Conservation (phyloP, 768 basidiomycete genomes). For the Calvatia gigantea region DNA sequence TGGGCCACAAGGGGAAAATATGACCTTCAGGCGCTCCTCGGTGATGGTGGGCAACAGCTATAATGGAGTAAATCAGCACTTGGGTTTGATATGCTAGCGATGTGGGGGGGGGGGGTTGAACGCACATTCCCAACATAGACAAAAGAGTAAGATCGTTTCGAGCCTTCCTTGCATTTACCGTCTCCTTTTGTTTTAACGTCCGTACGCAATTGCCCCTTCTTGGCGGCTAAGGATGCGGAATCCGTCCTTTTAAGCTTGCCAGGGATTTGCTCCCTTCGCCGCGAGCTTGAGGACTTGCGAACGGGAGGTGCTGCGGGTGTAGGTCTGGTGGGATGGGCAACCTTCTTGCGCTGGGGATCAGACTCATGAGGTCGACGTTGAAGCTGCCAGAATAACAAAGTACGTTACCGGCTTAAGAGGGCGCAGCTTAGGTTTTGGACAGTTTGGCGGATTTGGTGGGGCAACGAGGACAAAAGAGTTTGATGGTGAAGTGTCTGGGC, state of each 20-base stretch:
- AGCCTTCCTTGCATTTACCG: constrained; percentile 21
- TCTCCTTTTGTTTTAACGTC: constrained; percentile 19
- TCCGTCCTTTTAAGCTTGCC: constrained; percentile 8
- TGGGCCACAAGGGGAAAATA: constrained; percentile 35
- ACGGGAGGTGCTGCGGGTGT: not conserved
- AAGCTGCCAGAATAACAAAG: not conserved
- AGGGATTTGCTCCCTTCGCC: constrained; percentile 11
- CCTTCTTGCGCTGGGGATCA: constrained; percentile 1
- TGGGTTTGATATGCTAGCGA: constrained; percentile 4
- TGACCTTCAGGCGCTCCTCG: constrained; percentile 24
- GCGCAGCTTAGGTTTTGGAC: not conserved
- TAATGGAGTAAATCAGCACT: not conserved
- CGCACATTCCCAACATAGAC: constrained; percentile 66
- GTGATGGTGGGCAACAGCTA: constrained; percentile 35
- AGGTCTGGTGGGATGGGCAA: not conserved
- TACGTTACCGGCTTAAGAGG: constrained; percentile 2
- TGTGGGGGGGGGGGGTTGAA: constrained; percentile 2
- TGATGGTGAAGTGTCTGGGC: constrained; percentile 8
- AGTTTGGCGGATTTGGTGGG: not conserved
- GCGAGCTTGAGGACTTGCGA: constrained; percentile 6
- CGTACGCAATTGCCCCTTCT: constrained; percentile 1
- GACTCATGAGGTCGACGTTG: not conserved
- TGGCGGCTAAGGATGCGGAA: constrained; percentile 1
- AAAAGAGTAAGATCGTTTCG: constrained; percentile 20
- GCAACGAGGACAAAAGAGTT: not conserved